phyloP scores from a whole-genome alignment of 148 eudicot species.

The Heliosperma pusillum region DNA sequence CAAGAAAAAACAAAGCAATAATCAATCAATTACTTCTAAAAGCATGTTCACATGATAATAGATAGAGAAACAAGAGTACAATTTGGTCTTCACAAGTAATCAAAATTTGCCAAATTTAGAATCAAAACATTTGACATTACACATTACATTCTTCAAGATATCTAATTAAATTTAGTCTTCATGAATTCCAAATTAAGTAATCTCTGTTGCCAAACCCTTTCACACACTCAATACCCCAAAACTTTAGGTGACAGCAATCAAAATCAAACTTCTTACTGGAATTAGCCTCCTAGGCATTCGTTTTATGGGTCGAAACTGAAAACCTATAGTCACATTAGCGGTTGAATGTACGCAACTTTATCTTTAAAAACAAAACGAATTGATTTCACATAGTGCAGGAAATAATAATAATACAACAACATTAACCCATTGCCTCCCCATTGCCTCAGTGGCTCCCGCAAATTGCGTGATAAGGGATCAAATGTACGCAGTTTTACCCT shows the following conservation, averaged over 20 bases:
- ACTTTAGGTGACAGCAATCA: neutral
- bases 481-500: too few relatives aligned
- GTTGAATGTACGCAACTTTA: too few relatives aligned
- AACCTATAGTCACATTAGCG: too few relatives aligned
- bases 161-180: neutral
- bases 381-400: too few relatives aligned
- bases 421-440: too few relatives aligned
- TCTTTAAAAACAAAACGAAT: neutral
- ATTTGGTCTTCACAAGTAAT: constrained; percentile 7
- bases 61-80: too few relatives aligned
- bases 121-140: constrained; percentile 3
- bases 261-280: neutral
- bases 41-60: too few relatives aligned
- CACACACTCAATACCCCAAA: neutral
- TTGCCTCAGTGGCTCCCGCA: too few relatives aligned
- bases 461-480: too few relatives aligned
- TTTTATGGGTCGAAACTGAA: too few relatives aligned
- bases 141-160: neutral
- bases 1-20: neutral
- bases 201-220: neutral
- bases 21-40: constrained; percentile 9
- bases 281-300: too few relatives aligned
- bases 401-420: too few relatives aligned
- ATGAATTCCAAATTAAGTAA: neutral
- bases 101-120: neutral